phyloP scores from a whole-genome alignment of 352 stramenopile species.

The Phytophthora uliginosa region DNA sequence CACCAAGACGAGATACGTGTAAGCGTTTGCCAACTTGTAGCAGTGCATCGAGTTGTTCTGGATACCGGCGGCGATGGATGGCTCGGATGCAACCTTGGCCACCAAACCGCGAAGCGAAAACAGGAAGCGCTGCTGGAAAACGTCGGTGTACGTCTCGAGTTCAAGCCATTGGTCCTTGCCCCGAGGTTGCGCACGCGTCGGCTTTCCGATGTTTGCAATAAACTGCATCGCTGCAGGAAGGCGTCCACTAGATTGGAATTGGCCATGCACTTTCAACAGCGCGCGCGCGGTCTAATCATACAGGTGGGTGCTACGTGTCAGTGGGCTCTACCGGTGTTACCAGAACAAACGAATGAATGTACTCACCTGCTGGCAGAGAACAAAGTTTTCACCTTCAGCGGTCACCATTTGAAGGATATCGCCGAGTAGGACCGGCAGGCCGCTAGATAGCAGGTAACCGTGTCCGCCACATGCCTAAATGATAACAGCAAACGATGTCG shows the following conservation, averaged over 20 bases:
- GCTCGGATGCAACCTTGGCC: conserved; percentile 37
- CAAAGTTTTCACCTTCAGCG: conserved; percentile 97
- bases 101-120: conserved; percentile 54
- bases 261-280: conserved; percentile 56
- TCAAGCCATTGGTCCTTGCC: conserved; percentile 47
- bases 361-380: conserved; percentile 93
- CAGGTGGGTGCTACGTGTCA: conserved; percentile 2
- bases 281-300: conserved; percentile 45
- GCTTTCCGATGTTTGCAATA: conserved; percentile 60
- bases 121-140: conserved; percentile 72
- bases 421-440: conserved; percentile 73
- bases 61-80: conserved; percentile 49
- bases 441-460: conserved; percentile 92
- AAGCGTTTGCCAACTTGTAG: conserved; percentile 71
- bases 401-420: conserved; percentile 97
- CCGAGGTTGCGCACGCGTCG: conserved; percentile 24
- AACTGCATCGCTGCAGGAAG: conserved; percentile 55
- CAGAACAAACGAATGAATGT: background rate
- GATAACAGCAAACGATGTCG: conserved; percentile 1
- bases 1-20: conserved; percentile 63
- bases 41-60: conserved; percentile 71
- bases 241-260: conserved; percentile 39
- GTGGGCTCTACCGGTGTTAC: background rate
- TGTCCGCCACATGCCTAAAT: conserved; percentile 94
- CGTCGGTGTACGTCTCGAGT: conserved; percentile 45